phyloP scores from a whole-genome alignment of 148 eudicot species.

The Vaccinium corymbosum region DNA sequence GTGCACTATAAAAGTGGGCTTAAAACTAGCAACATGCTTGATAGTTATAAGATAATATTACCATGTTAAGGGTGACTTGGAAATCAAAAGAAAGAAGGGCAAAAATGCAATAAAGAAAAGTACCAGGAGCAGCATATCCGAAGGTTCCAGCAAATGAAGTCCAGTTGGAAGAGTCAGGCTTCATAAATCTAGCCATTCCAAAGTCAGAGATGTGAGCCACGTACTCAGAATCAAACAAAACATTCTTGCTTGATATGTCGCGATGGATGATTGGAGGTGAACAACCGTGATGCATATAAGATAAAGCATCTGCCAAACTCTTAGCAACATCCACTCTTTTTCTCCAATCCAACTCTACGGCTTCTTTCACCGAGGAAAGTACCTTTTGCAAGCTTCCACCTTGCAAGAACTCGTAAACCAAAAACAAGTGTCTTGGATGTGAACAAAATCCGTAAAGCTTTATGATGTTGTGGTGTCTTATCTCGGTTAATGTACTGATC shows the following conservation, averaged over 20 bases:
- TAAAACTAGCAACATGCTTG: too few relatives aligned
- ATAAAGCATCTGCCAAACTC: constrained; percentile 19
- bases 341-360: constrained; percentile 5
- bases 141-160: not conserved
- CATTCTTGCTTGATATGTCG: too few relatives aligned
- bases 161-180: not conserved
- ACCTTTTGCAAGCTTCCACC: constrained; percentile 21
- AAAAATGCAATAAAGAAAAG: too few relatives aligned
- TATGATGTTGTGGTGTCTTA: constrained; percentile 21
- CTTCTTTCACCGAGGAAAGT: not conserved
- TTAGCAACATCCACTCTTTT: constrained; percentile 18
- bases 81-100: too few relatives aligned
- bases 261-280: too few relatives aligned
- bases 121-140: too few relatives aligned
- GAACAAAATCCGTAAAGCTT: constrained; percentile 25
- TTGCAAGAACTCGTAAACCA: constrained; percentile 28
- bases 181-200: not conserved
- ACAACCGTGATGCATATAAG: constrained; percentile 14
- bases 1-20: too few relatives aligned
- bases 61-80: too few relatives aligned
- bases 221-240: too few relatives aligned
- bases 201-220: not conserved
- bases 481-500: constrained; percentile 15
- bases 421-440: constrained; percentile 12
- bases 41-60: too few relatives aligned